Base-by-base conservation (phyloP, 352 stramenopile genomes). In the Blastocystis sp. region DNA sequence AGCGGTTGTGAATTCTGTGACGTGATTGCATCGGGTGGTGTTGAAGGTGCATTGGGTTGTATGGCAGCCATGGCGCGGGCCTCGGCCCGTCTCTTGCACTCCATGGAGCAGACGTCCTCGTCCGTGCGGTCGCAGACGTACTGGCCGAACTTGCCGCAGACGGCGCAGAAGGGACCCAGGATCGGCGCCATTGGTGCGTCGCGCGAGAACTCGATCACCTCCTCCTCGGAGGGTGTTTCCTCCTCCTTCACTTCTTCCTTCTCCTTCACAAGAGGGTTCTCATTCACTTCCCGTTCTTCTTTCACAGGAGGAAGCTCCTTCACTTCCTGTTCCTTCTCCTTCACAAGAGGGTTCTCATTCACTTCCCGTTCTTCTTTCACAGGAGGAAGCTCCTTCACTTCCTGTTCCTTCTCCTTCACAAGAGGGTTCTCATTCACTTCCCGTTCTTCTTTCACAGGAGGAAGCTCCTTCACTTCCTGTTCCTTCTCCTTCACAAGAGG, bases 51-150 rank as follows among this genome's bases (percentile, higher is more conserved):
- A 14, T 57, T 57, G 48, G 48, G 48, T 17, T 38, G 42, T 60
- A 11, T 14, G 7, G 42, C n/a, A 17, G 4, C 40, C 19, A 57
- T 7, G 28, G 28, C 28, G 21, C 14, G 10, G 2, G 6, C 52
- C 43, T 84, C 74, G 10, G 78, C 64, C 2, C 76, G 79, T 24
- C 62, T 43, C 43, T 88, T 88, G 74, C 92, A 95, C 81, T 95
- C 91, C 6, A 95, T 70, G 87, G 92, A 94, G 89, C 93, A 95
- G 14, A 95, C 93, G 90, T 95, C 92, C 77, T 95, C 90, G 60
- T 95, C 92, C 0, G 93, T 95, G 38, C 89, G 90, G 70, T 95
- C 93, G 74, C 93, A 95, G 66, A 95, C 90, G 76, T 94, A 95
- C 45, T 91, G 92, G 89, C 93, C 93, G 59, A 91, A 94, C 48